Evolutionary conservation across 192 early-diverging fungal genomes (phyloP).

Genomic region (Helicostylum pulchrum): DNA sequence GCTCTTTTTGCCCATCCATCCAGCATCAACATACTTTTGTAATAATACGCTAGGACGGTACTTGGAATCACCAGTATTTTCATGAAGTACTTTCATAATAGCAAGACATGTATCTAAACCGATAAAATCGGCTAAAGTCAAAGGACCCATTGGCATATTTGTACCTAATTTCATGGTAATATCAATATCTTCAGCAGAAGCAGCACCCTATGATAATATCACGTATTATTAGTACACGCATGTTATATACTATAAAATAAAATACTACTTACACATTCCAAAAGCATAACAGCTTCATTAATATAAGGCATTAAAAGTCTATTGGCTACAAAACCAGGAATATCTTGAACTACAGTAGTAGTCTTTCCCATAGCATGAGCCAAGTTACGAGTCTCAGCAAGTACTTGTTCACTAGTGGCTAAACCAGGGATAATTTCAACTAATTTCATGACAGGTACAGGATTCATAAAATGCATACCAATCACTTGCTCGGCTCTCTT

Average conservation of each 20-base stretch:
- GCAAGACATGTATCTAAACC: slow-evolving; percentile 97
- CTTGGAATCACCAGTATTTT: slow-evolving; percentile 89
- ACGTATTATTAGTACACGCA: neutral
- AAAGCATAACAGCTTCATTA: slow-evolving; percentile 88
- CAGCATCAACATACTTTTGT: slow-evolving; percentile 94
- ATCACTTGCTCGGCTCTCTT: slow-evolving; percentile 79
- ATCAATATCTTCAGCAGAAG: slow-evolving; percentile 92
- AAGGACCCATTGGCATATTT: slow-evolving; percentile 97
- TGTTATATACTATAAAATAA: too few relatives aligned
- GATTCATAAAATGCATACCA: slow-evolving; percentile 99
- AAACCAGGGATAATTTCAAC: slow-evolving; percentile 96
- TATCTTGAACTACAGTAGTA: slow-evolving; percentile 82
- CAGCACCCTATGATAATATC: slow-evolving; percentile 62
- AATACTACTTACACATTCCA: slow-evolving; percentile 63
- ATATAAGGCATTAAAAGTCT: slow-evolving; percentile 98
- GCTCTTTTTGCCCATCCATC: slow-evolving; percentile 91
- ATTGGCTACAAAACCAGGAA: slow-evolving; percentile 98
- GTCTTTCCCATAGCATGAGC: slow-evolving; percentile 90
- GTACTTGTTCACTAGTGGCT: slow-evolving; percentile 70
- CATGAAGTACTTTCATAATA: slow-evolving; percentile 93
- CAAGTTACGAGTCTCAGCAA: slow-evolving; percentile 69
- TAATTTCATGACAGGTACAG: slow-evolving; percentile 94
- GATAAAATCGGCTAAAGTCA: slow-evolving; percentile 96
- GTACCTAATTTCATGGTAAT: slow-evolving; percentile 97
- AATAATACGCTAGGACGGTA: slow-evolving; percentile 91